Conservation (phyloP, 1,139 yeast species). For the Saccharomyces hybrid region DNA sequence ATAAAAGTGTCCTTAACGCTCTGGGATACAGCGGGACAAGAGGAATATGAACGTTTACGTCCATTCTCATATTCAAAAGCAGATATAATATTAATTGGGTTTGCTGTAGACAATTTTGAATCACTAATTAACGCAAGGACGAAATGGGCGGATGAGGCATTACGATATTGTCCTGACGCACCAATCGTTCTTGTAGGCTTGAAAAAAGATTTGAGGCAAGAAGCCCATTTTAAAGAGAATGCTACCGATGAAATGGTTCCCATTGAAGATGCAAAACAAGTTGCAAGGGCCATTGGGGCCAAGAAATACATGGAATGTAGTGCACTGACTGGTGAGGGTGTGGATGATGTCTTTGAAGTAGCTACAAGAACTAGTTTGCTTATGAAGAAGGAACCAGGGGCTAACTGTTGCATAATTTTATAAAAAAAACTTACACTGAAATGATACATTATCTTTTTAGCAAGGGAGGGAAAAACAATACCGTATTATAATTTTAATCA, state of each 20-base stretch:
- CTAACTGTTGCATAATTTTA: slow-evolving; percentile 38
- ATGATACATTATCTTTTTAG: neutral
- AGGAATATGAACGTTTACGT: slow-evolving; percentile 70
- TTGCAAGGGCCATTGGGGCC: slow-evolving; percentile 62
- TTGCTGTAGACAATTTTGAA: slow-evolving; percentile 62
- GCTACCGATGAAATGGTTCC: slow-evolving; percentile 40
- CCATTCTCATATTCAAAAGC: slow-evolving; percentile 73
- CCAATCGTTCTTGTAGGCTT: slow-evolving; percentile 63
- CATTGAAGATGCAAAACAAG: slow-evolving; percentile 46
- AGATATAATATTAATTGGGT: slow-evolving; percentile 63
- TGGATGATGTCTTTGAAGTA: slow-evolving; percentile 69
- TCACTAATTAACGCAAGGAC: slow-evolving; percentile 59
- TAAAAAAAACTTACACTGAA: slow-evolving; percentile 5
- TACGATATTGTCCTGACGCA: slow-evolving; percentile 56
- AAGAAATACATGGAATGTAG: slow-evolving; percentile 64
- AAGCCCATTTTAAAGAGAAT: slow-evolving; percentile 25
- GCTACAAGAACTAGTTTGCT: slow-evolving; percentile 65
- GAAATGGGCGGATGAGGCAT: slow-evolving; percentile 69
- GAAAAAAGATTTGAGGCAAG: slow-evolving; percentile 54
- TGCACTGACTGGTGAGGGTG: slow-evolving; percentile 74
- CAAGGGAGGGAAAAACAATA: neutral
- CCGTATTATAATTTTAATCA: neutral
- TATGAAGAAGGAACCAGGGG: slow-evolving; percentile 36
- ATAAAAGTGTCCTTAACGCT: slow-evolving; percentile 80
- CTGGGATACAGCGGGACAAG: slow-evolving; percentile 98